Conservation (phyloP, 805 yeast genomes). For the Wickerhamiella galacta region DNA sequence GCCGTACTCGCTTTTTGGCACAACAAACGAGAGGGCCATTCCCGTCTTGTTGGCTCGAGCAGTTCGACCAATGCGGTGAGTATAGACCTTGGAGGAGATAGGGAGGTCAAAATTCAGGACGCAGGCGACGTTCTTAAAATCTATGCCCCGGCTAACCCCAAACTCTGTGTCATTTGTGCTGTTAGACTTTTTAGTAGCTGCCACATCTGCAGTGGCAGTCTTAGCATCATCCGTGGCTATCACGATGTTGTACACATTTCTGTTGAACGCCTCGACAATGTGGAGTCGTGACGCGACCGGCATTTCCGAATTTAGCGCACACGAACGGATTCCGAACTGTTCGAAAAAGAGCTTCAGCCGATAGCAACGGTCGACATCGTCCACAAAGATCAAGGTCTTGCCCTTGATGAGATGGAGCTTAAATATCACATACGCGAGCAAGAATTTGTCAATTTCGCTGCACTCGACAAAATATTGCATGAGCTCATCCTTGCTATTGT, state of each 20-base stretch:
- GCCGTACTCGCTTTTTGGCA: constrained; percentile 68
- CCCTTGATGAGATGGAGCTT: constrained; percentile 80
- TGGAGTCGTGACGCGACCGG: constrained; percentile 88
- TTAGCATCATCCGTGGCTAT: constrained; percentile 90
- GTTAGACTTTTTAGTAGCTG: constrained; percentile 6
- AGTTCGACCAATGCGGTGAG: constrained; percentile 91
- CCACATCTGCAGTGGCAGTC: constrained; percentile 22
- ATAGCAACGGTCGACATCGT: constrained; percentile 89
- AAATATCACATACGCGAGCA: constrained; percentile 79
- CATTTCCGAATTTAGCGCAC: constrained; percentile 79
- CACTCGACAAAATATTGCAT: constrained; percentile 78
- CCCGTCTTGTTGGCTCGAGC: constrained; percentile 96
- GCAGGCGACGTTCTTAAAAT: constrained; percentile 89
- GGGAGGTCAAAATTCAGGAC: constrained; percentile 93
- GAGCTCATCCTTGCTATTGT: constrained; percentile 41
- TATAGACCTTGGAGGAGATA: constrained; percentile 69
- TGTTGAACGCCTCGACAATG: constrained; percentile 88
- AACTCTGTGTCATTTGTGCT: constrained; percentile 34
- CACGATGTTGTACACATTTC: constrained; percentile 65
- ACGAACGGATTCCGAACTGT: constrained; percentile 82
- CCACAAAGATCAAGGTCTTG: constrained; percentile 78
- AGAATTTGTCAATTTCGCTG: constrained; percentile 77
- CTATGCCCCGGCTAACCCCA: constrained; percentile 94
- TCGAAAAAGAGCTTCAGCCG: constrained; percentile 78
- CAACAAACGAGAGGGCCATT: constrained; percentile 83